A percentile compares a stretch with the other conserved stretches of the same genome.
Conservation (phyloP, 2,329 filamentous ascomycete species). For the Microsporum ferrugineum region DNA sequence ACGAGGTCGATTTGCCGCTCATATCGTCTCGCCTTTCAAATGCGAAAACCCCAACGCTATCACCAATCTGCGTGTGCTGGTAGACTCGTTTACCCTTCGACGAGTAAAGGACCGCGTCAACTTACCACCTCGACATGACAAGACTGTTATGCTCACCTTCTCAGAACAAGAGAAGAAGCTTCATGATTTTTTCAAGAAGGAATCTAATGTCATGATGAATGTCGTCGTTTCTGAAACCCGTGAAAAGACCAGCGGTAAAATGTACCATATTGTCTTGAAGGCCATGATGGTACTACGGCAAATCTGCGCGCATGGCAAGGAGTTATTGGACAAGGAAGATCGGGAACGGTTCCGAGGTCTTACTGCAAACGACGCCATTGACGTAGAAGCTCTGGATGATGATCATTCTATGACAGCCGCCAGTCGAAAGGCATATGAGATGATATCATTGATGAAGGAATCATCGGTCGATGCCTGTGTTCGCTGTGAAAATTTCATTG, state of each 20-base stretch:
- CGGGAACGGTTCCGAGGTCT: constrained; percentile 67
- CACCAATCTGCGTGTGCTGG: constrained; percentile 72
- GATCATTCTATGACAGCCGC: constrained; percentile 47
- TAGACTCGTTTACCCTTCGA: constrained; percentile 87
- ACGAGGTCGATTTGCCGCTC: constrained; percentile 59
- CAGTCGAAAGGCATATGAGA: constrained; percentile 68
- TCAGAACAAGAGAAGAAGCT: constrained; percentile 60
- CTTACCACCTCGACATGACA: constrained; percentile 61
- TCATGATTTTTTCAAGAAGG: constrained; percentile 74
- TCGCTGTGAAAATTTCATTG: constrained; percentile 56
- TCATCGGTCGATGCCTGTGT: constrained; percentile 65
- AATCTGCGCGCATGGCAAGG: constrained; percentile 87
- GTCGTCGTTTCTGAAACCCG: constrained; percentile 57
- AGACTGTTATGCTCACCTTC: constrained; percentile 64
- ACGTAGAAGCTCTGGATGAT: constrained; percentile 69
- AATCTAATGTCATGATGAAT: constrained; percentile 68
- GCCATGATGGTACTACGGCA: constrained; percentile 80
- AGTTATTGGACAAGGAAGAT: constrained; percentile 76
- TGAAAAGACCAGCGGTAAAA: constrained; percentile 63
- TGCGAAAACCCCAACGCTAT: constrained; percentile 58
- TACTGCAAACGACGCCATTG: constrained; percentile 75
- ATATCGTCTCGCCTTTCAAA: constrained; percentile 80
- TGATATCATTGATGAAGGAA: constrained; percentile 73
- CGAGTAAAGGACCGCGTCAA: constrained; percentile 86
- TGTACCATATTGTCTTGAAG: constrained; percentile 88